phyloP scores from a whole-genome alignment of 2,329 filamentous ascomycete genomes.

The Neocatenulostroma microsporum region DNA sequence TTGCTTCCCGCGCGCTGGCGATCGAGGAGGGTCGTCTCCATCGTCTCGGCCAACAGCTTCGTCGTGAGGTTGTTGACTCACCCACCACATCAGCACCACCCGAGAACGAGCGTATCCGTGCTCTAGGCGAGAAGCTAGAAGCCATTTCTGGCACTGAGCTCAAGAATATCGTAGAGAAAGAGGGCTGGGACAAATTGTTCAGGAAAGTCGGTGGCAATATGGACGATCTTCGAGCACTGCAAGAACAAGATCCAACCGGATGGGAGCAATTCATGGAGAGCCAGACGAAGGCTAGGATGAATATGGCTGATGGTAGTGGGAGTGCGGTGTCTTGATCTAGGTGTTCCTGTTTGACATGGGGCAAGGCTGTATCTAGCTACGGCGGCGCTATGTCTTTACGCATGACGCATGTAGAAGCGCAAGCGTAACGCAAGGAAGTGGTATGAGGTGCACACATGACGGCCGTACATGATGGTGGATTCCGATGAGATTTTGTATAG shows the following conservation, averaged over 20 bases:
- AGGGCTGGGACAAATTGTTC: constrained; percentile 54
- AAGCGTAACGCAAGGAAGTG: too few relatives aligned
- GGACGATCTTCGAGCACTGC: constrained; percentile 57
- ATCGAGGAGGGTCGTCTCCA: constrained; percentile 65
- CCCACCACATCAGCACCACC: constrained; percentile 19
- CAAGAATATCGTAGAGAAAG: constrained; percentile 51
- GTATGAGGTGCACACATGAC: too few relatives aligned
- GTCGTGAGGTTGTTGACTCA: constrained; percentile 53
- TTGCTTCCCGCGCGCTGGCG: constrained; percentile 56
- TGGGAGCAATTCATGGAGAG: constrained; percentile 30
- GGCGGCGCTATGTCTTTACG: too few relatives aligned
- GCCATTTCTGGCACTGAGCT: constrained; percentile 55
- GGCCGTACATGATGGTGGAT: too few relatives aligned
- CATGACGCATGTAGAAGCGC: too few relatives aligned
- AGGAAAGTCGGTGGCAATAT: constrained; percentile 58
- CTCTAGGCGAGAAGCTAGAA: constrained; percentile 37
- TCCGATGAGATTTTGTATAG: too few relatives aligned
- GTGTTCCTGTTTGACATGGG: too few relatives aligned
- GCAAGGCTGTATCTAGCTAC: too few relatives aligned
- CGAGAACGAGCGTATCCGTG: constrained; percentile 28
- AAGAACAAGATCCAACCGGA: constrained; percentile 31
- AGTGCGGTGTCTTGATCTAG: too few relatives aligned
- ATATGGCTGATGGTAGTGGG: too few relatives aligned
- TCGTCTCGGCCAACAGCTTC: constrained; percentile 58
- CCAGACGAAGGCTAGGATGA: constrained; percentile 27